phyloP scores from a whole-genome alignment of 1,139 yeast genomes.

The Yamadazyma triangularis region DNA sequence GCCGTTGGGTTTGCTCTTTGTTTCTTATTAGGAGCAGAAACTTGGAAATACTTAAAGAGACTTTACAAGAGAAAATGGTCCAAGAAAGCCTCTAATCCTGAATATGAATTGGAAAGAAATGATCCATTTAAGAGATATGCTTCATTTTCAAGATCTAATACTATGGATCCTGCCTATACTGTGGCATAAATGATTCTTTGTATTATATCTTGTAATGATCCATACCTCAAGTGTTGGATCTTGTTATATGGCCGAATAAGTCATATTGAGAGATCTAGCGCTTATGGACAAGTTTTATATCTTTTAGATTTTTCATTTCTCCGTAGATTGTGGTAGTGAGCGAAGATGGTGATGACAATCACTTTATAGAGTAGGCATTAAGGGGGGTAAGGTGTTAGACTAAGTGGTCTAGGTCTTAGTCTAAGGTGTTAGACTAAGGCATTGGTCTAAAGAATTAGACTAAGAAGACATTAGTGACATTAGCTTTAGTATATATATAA shows the following conservation, averaged over 20 bases:
- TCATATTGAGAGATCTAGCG: slow-evolving; percentile 4
- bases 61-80: slow-evolving; percentile 37
- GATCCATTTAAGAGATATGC: slow-evolving; percentile 64
- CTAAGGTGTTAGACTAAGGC: no score
- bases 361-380: no score
- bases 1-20: slow-evolving; percentile 60
- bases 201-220: slow-evolving; percentile 4
- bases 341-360: no score
- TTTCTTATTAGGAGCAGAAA: slow-evolving; percentile 59
- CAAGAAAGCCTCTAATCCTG: slow-evolving; percentile 48
- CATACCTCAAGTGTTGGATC: slow-evolving; percentile 9
- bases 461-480: no score
- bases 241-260: slow-evolving; percentile 3
- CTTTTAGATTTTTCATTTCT: no score
- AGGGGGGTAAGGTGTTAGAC: no score
- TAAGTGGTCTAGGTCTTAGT: no score
- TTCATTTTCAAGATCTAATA: slow-evolving; percentile 1
- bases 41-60: slow-evolving; percentile 67
- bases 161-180: slow-evolving; percentile 11
- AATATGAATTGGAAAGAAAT: slow-evolving; percentile 57
- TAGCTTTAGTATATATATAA: no score
- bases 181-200: slow-evolving; percentile 1
- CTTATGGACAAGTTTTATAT: slow-evolving; percentile 6
- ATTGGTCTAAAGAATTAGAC: no score
- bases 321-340: no score